Base-by-base conservation (phyloP, 148 eudicot species). In the Spergularia bocconei region DNA sequence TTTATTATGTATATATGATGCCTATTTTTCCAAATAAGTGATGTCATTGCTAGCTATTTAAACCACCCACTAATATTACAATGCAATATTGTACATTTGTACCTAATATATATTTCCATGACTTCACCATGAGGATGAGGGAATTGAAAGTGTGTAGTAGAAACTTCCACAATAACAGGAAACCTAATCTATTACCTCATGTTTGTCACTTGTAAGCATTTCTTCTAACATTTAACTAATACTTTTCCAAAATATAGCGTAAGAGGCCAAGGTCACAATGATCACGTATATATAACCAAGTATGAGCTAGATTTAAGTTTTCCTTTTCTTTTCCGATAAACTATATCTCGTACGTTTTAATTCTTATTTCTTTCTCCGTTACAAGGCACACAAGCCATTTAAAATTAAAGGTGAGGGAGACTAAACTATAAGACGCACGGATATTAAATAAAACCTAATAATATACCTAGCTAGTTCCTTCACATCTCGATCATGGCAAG, bases 21-120 rank as follows among this genome's bases (percentile, higher is more conserved):
- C 25, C 38, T 13, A 29, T n/a, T 63, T 63, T 64, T 38, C 21
- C 11, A 39, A 38, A 25, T n/a, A 47, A 8, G 36, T 67, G 70
- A 67, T 47, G 71, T 68, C 57, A 48, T 68, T 68, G 57, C 56
- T 68, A 47, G 11, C 5, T 50, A 11, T 13, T 17, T 68, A 19
- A 44, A 67, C 44, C 51, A n/a, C 44, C 4, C 19, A 7, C n/a
- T n/a, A n/a, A n/a, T n/a, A n/a, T 19, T n/a, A 57, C 60, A 57
- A 57, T 3, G 9, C 16, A 4, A 29, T 29, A 29, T 29, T 62
- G 12, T 12, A 62, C 61, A 57, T 15, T 23, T 25, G 15, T 21
- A 13, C 38, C 64, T 61, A 61, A 61, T 36, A 1, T 63, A 61
- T 36, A 1, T 63, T 63, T 63, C 15, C 1, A 63, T 23, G 25